Evolutionary conservation across 2,329 filamentous ascomycete species (phyloP), one percentile per base, ranked within the genome.

Genomic region (Chaetomiaceae sp.): DNA sequence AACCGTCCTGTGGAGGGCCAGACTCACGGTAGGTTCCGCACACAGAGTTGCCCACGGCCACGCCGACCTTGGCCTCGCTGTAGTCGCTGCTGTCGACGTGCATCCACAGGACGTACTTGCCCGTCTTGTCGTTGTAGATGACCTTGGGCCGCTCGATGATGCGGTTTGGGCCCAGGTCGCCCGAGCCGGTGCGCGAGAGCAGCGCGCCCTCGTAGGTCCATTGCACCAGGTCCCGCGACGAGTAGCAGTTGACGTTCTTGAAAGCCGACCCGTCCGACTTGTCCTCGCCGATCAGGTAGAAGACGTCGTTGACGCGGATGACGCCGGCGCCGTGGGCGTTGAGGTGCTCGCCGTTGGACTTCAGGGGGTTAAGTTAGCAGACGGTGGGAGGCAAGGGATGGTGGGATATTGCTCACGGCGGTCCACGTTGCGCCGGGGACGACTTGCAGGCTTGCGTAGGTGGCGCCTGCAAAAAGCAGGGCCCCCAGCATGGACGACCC

Each of bases 241-340:
- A 78, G 61, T 85, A 86, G 64, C 82, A 86, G 60, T 84, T 84
- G 54, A 86, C 68, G 42, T 79, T 79, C 48, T 78, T 74, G 61
- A 85, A 86, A 0, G 68, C 63, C 1, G 68, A 72, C 19, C 81
- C 79, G n/a, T 75, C 65, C 1, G 77, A 76, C 61, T 86, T 85
- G 64, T 86, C 82, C 60, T 86, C 83, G 14, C 83, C 83, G 24
- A 84, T 76, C 65, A 80, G 73, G 65, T 86, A 86, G 66, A 78
- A 86, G 0, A 71, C 74, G 8, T 66, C 68, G 33, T 71, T 70
- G 1, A 76, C 74, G 51, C 76, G 68, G 55, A 82, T 74, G 6
- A 84, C 67, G 32, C 79, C 79, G 1, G 76, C 78, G 2, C 81
- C 82, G 56, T 85, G 82, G 0, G 82, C 82, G 66, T 85, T 80